phyloP scores from a whole-genome alignment of 805 yeast species.

The Lipomyces japonicus region DNA sequence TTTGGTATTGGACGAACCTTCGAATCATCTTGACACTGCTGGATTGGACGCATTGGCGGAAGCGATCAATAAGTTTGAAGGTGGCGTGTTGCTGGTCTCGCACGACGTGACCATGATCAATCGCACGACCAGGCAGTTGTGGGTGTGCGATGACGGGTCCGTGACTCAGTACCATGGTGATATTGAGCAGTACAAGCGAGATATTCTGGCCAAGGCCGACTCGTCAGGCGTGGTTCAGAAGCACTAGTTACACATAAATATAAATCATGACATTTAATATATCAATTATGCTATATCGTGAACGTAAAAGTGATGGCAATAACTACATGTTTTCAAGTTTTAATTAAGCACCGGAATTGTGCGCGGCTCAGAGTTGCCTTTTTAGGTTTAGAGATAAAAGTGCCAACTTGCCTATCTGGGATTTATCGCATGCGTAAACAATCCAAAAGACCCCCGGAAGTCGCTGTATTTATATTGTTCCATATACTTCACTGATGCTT shows the following conservation, averaged over 20 bases:
- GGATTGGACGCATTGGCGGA: slow-evolving; percentile 95
- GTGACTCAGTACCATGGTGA: slow-evolving; percentile 76
- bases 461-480: too few species aligned
- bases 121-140: slow-evolving; percentile 85
- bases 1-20: slow-evolving; percentile 92
- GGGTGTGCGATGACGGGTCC: slow-evolving; percentile 87
- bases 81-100: slow-evolving; percentile 96
- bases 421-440: too few species aligned
- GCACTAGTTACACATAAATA: slow-evolving; percentile 61
- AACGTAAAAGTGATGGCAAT: too few species aligned
- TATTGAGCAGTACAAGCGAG: slow-evolving; percentile 85
- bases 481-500: too few species aligned
- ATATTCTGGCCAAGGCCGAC: slow-evolving; percentile 73
- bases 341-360: too few species aligned
- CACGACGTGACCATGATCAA: slow-evolving; percentile 93
- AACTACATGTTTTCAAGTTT: too few species aligned
- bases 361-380: too few species aligned
- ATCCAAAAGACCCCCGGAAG: too few species aligned
- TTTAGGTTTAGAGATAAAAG: too few species aligned
- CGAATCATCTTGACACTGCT: slow-evolving; percentile 96
- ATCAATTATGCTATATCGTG: too few species aligned
- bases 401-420: too few species aligned
- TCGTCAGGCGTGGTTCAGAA: slow-evolving; percentile 85
- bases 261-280: too few species aligned
- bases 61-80: slow-evolving; percentile 81